phyloP scores from a whole-genome alignment of 345 rosid species.

The Streptanthus diversifolius region DNA sequence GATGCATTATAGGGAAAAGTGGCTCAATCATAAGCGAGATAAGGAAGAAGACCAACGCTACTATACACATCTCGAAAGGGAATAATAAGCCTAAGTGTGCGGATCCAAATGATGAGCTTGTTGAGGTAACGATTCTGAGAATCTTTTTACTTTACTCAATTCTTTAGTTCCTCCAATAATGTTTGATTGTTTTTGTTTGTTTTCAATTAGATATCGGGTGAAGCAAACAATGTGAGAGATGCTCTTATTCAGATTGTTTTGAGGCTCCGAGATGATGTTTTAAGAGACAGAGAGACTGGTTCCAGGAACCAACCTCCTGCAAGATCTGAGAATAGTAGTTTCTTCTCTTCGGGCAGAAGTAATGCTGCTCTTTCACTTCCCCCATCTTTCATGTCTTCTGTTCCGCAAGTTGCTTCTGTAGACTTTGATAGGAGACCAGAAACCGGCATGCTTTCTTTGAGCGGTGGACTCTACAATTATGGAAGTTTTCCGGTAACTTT shows the following conservation, averaged over 20 bases:
- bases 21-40: constrained; percentile 92
- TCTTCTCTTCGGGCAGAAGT: constrained; percentile 51
- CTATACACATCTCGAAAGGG: constrained; percentile 76
- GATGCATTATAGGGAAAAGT: constrained; percentile 88
- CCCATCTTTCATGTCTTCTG: constrained; percentile 63
- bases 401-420: constrained; percentile 60
- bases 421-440: constrained; percentile 79
- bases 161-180: background rate
- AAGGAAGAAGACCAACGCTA: constrained; percentile 78
- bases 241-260: constrained; percentile 84
- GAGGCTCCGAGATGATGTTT: constrained; percentile 85
- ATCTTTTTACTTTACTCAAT: background rate
- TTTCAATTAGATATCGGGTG: constrained; percentile 58
- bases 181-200: constrained; percentile 3
- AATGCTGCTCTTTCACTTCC: constrained; percentile 41
- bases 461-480: constrained; percentile 65
- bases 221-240: constrained; percentile 70
- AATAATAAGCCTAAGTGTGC: constrained; percentile 55
- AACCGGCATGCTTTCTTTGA: constrained; percentile 61
- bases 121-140: constrained; percentile 56
- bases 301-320: constrained; percentile 45
- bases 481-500: constrained; percentile 62
- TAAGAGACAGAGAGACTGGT: constrained; percentile 61
- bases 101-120: constrained; percentile 69
- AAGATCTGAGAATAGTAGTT: constrained; percentile 44